phyloP scores from a whole-genome alignment of 768 basidiomycete species.

The Lentinula aciculospora region DNA sequence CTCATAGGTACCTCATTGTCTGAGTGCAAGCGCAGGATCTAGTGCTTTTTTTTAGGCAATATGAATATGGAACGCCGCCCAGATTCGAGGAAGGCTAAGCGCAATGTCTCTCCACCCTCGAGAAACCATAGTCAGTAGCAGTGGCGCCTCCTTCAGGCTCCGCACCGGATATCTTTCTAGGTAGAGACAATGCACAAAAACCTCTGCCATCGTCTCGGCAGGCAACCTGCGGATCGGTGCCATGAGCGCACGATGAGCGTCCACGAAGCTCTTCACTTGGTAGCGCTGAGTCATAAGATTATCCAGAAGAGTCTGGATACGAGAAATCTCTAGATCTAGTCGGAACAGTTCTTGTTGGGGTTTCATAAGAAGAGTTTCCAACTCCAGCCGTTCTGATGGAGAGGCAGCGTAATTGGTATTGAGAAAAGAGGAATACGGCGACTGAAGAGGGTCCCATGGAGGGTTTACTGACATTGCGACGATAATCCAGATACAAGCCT shows the following conservation, averaged over 20 bases:
- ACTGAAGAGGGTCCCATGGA: neutral
- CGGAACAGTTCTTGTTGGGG: too few species aligned
- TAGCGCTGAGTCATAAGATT: too few species aligned
- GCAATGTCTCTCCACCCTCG: constrained; percentile 20
- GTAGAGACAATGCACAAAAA: constrained; percentile 20
- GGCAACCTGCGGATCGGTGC: too few species aligned
- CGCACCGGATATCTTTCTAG: constrained; percentile 12
- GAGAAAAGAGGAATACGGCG: neutral
- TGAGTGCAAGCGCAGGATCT: neutral
- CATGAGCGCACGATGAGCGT: too few species aligned
- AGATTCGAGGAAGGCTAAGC: constrained; percentile 20
- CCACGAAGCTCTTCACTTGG: too few species aligned
- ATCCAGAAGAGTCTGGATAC: too few species aligned
- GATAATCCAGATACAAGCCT: neutral
- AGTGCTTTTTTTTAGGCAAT: neutral
- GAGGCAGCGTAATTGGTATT: neutral
- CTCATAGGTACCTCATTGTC: neutral
- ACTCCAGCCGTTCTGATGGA: neutral
- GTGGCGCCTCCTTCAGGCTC: constrained; percentile 14
- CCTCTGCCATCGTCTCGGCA: too few species aligned
- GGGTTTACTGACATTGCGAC: neutral
- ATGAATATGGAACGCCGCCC: constrained; percentile 16
- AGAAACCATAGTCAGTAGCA: constrained; percentile 21
- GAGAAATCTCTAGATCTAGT: too few species aligned
- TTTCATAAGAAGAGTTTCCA: neutral